Base-by-base conservation (phyloP, 1,284 basidiomycete species). In the Anthracocystis walkeri region DNA sequence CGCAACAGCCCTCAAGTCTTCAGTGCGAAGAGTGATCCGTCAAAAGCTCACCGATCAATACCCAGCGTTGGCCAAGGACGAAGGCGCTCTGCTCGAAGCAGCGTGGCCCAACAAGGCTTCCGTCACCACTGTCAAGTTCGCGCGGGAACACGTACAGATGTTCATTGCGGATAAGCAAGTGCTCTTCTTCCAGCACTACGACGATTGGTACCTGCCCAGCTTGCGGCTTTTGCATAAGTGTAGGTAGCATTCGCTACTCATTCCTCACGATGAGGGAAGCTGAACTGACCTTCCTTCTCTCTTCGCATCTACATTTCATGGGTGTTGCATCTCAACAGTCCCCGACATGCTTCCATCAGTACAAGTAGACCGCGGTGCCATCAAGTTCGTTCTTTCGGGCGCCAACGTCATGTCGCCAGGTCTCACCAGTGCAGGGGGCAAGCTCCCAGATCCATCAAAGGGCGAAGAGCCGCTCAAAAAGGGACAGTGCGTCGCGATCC, bases 21-120 rank as follows among this genome's bases (percentile, higher is more conserved):
- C 95, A 10, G 92, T 95, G 8, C 96, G 98, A 85, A 89, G 97
- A 82, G 90, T 90, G 71, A 95, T 98, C 85, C 91, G 97, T 56
- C 87, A 90, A 35, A 89, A 89, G 63, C 87, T 98, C 35, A 88
- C 96, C 58, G 89, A 91, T 35, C 94, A 97, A 84, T 92, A 94
- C 89, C 93, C 92, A 65, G 77, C 80, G 16, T 59, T 82, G 4
- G 82, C 74, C 5, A 71, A 79, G 21, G 77, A 85, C 45, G 92
- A 92, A 73, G 90, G 90, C 2, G 85, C 81, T 1, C 82, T 90
- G 20, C 87, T 99, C 23, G 97, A 99, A 84, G 89, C 90, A 79
- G 90, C 99, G 63, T 98, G 97, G 97, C 94, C 95, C 14, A 99
- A 99, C 91, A 99, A 99, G 89, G 95, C 98, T 87, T 88, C 91